These are phyloP conservation scores for Rhododendron vialii DNA, from an alignment of 148 eudicot genomes.

Conservation along the genomic window DNA sequence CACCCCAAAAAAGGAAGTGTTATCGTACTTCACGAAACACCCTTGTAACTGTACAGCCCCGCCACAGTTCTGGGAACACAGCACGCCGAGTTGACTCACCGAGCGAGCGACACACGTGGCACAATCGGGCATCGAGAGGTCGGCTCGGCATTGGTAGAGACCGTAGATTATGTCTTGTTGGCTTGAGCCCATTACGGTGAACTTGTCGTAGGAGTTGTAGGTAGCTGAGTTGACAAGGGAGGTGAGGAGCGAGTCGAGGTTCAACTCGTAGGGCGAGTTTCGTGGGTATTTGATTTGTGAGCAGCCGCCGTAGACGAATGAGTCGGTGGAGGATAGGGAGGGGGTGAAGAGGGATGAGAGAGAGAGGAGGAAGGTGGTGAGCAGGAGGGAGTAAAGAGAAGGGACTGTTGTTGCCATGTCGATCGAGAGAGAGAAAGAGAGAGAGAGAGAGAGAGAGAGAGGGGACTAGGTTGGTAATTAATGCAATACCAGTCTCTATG, in stretches of 20 bases:
- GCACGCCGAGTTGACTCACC: slow-evolving; percentile 19
- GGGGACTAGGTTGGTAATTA: not conserved
- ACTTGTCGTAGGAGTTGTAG: slow-evolving; percentile 47
- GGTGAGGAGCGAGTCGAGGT: slow-evolving; percentile 50
- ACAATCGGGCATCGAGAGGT: slow-evolving; percentile 55
- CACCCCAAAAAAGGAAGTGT: slow-evolving; percentile 36
- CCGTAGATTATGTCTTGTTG: slow-evolving; percentile 40
- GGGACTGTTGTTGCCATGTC: not conserved
- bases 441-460: not conserved
- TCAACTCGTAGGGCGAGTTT: slow-evolving; percentile 38
- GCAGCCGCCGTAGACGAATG: slow-evolving; percentile 56
- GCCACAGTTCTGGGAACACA: slow-evolving; percentile 43
- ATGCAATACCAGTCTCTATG: not conserved
- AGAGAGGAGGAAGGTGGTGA: slow-evolving; percentile 11
- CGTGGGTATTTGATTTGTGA: slow-evolving; percentile 33
- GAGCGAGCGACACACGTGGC: slow-evolving; percentile 40
- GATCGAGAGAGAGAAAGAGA: slow-evolving; percentile 1
- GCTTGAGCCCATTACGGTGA: slow-evolving; percentile 32
- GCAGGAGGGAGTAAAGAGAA: not conserved
- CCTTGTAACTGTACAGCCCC: slow-evolving; percentile 44
- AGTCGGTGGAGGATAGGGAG: slow-evolving; percentile 12
- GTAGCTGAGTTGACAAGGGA: slow-evolving; percentile 58
- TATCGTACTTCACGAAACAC: slow-evolving; percentile 48
- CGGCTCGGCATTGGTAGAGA: slow-evolving; percentile 60
- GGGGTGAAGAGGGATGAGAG: slow-evolving; percentile 8